phyloP scores from a whole-genome alignment of 768 basidiomycete genomes.

The Rickenella mellea region DNA sequence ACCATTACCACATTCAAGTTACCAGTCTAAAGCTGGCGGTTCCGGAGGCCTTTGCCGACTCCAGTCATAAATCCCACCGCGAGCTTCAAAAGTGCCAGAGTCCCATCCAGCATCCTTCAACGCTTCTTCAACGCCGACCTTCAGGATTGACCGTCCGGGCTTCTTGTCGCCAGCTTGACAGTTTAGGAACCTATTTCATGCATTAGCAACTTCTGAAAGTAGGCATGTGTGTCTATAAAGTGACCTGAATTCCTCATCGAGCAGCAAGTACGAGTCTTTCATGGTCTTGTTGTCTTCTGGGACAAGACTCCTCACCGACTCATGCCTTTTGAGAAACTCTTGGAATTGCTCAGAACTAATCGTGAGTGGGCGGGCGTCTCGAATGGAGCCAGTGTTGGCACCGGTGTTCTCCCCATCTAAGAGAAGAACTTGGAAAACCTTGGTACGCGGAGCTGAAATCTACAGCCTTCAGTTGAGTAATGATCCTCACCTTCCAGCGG shows the following conservation, averaged over 20 bases:
- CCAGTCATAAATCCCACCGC: constrained; percentile 18
- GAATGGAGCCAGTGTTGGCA: constrained; percentile 6
- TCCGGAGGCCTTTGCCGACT: no score
- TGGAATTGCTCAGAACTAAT: constrained; percentile 9
- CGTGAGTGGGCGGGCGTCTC: constrained; percentile 6
- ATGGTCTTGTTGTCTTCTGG: constrained; percentile 11
- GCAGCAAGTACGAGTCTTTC: constrained; percentile 10
- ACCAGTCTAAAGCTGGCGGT: no score
- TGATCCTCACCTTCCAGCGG: constrained; percentile 13
- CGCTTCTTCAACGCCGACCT: constrained; percentile 17
- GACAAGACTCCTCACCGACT: constrained; percentile 6
- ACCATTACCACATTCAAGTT: no score
- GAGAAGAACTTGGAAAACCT: constrained; percentile 28
- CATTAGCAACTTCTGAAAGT: not conserved
- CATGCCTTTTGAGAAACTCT: constrained; percentile 9
- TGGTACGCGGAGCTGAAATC: not conserved
- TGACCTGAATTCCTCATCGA: constrained; percentile 11
- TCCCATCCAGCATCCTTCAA: constrained; percentile 16
- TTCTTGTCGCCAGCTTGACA: constrained; percentile 13
- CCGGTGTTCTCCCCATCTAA: constrained; percentile 28
- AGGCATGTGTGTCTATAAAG: not conserved
- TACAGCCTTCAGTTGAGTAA: not conserved
- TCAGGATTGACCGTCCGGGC: constrained; percentile 14
- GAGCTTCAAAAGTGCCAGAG: constrained; percentile 11
- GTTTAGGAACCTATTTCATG: constrained; percentile 14